Percentiles rank a stretch among this genome's conserved stretches.
These are phyloP conservation scores for Balansia obtecta DNA, from an alignment of 2,329 filamentous ascomycete genomes.

Conservation along the genomic window DNA sequence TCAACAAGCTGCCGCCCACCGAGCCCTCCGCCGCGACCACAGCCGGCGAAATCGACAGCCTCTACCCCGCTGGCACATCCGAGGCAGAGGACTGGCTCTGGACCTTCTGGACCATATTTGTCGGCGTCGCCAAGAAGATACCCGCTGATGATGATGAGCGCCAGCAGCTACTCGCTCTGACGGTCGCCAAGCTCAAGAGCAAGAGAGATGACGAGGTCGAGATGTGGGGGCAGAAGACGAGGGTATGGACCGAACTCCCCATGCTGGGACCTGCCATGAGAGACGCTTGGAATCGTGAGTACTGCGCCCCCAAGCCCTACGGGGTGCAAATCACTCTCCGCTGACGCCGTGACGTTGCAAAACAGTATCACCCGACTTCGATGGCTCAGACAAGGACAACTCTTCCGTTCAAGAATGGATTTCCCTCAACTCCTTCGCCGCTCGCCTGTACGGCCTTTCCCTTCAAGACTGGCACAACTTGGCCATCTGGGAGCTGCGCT, in stretches of 20 bases:
- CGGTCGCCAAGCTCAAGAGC: constrained; percentile 12
- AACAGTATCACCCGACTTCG: constrained; percentile 14
- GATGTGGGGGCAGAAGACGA: constrained; percentile 16
- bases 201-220: constrained; percentile 13
- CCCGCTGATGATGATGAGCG: constrained; percentile 16
- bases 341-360: not conserved
- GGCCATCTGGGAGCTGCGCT: constrained; percentile 19
- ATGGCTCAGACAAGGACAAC: constrained; percentile 13
- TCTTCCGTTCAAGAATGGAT: constrained; percentile 14
- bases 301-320: not conserved
- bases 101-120: constrained; percentile 16
- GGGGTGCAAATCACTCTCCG: not conserved
- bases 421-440: constrained; percentile 21
- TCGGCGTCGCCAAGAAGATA: constrained; percentile 14
- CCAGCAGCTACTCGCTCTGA: constrained; percentile 12
- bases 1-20: constrained; percentile 10
- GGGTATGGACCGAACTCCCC: constrained; percentile 19
- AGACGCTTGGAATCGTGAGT: constrained; percentile 19
- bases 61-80: constrained; percentile 10
- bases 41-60: constrained; percentile 14
- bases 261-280: constrained; percentile 18
- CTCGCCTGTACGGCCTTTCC: constrained; percentile 15
- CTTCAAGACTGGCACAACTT: constrained; percentile 15
- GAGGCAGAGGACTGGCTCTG: constrained; percentile 17
- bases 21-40: constrained; percentile 10